phyloP scores from a whole-genome alignment of 257 asterid species.

The Hygrophila difformis region DNA sequence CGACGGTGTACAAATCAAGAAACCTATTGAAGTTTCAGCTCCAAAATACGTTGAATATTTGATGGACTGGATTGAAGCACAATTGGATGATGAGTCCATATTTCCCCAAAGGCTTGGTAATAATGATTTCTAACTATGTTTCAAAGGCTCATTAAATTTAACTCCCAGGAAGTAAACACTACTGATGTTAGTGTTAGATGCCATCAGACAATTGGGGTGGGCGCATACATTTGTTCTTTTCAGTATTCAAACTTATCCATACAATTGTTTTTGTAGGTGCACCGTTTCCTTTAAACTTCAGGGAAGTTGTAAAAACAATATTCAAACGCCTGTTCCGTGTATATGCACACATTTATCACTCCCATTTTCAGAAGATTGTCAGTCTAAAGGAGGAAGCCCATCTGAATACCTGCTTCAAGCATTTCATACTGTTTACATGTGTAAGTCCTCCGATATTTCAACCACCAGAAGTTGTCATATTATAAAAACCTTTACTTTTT shows the following conservation, averaged over 20 bases:
- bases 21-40: slow-evolving; percentile 91
- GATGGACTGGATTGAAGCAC: slow-evolving; percentile 24
- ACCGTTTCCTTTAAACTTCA: slow-evolving; percentile 70
- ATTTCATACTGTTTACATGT: slow-evolving; percentile 61
- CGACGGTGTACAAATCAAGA: slow-evolving; percentile 81
- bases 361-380: slow-evolving; percentile 73
- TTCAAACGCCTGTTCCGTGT: slow-evolving; percentile 79
- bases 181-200: too few species aligned
- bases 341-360: slow-evolving; percentile 77
- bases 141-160: too few species aligned
- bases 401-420: slow-evolving; percentile 84
- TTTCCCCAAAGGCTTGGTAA: slow-evolving; percentile 90
- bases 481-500: too few species aligned
- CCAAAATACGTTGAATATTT: slow-evolving; percentile 81
- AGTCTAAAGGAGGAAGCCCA: slow-evolving; percentile 80
- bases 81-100: slow-evolving; percentile 76
- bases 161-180: too few species aligned
- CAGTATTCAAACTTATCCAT: not conserved
- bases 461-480: too few species aligned
- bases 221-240: not conserved
- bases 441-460: slow-evolving; percentile 31
- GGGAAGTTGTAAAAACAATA: slow-evolving; percentile 73
- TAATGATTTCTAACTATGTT: not conserved
- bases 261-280: slow-evolving; percentile 43
- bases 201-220: too few species aligned